phyloP scores from a whole-genome alignment of 805 yeast species.

The Kodamaea neixiangensis region DNA sequence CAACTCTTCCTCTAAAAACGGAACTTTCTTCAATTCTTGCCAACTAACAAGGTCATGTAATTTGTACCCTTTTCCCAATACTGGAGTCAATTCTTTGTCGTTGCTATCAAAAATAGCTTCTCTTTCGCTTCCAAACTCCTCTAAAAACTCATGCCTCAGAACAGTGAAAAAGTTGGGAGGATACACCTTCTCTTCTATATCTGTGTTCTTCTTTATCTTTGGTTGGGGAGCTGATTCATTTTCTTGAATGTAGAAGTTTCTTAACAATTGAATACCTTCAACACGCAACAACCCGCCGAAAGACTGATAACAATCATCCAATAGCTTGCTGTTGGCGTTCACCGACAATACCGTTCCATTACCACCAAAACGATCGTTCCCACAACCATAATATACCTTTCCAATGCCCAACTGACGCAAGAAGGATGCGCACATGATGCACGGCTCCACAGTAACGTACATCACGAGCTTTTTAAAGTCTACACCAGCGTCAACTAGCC shows the following conservation, averaged over 20 bases:
- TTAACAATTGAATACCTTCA: conserved; percentile 78
- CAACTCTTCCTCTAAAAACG: conserved; percentile 18
- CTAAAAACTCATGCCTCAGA: conserved; percentile 48
- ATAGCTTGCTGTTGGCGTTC: conserved; percentile 20
- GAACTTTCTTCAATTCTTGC: conserved; percentile 10
- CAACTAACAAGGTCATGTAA: conserved; percentile 11
- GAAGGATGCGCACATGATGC: conserved; percentile 97
- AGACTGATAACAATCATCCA: conserved; percentile 46
- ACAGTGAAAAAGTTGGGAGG: conserved; percentile 61
- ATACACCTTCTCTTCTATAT: conserved; percentile 54
- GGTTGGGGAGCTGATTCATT: conserved; percentile 86
- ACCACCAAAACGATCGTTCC: conserved; percentile 95
- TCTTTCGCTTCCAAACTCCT: conserved; percentile 49
- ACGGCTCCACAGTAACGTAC: conserved; percentile 96
- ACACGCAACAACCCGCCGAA: conserved; percentile 78
- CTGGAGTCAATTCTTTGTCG: conserved; percentile 30
- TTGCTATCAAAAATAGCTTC: conserved; percentile 11
- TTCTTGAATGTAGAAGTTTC: conserved; percentile 83
- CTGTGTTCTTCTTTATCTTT: conserved; percentile 68
- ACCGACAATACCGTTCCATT: conserved; percentile 82
- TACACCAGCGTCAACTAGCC: conserved; percentile 17
- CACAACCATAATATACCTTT: conserved; percentile 85
- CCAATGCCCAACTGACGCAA: conserved; percentile 75
- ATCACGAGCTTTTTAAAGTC: conserved; percentile 58
- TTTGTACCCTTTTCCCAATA: conserved; percentile 21